Evolutionary conservation across 306 rosid genomes (phyloP), one percentile per base, ranked within the genome.

Genomic region (Cicer judaicum): DNA sequence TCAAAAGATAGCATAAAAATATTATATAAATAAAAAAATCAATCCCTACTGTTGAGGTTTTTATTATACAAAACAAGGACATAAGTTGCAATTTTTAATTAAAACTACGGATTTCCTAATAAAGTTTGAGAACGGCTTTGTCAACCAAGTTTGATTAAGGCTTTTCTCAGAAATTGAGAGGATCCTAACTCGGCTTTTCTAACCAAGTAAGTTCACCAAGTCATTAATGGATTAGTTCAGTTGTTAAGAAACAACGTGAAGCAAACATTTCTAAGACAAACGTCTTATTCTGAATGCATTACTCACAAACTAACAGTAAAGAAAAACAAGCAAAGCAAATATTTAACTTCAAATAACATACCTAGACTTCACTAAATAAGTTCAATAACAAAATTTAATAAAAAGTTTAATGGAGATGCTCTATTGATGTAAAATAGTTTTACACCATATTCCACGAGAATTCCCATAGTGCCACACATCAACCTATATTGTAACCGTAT

Each of bases 181-280:
- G 24, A 21, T 21, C 24, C 2, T 40, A 8, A 40, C 43, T 1
- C 34, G 8, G 9, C 34, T 29, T 48, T 49, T 42, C 14, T 49
- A 47, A 29, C 41, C 14, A 70, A 15, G 5, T 2, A 19, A 78
- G 43, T 48, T 40, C 73, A 72, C 46, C 53, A 1, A 16, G 62
- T 55, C 62, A 15, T 3, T 13, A 42, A 54, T 43, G 59, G 5
- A 64, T 13, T 36, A 72, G 54, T 47, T 55, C 38, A 42, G 62
- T 7, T 7, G 43, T 43, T 36, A 16, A 72, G 52, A 36, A 72
- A 9, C 46, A 72, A 44, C 14, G 34, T 2, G 34, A 38, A 24
- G 72, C 10, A 40, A 56, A 48, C 44, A 80, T 10, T 63, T 47
- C 52, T 5, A 48, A 36, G 64, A 76, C 5, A 65, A 65, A 53